Conservation (phyloP, 108 stramenopile genomes). For the Fragilaria crotonensis region DNA sequence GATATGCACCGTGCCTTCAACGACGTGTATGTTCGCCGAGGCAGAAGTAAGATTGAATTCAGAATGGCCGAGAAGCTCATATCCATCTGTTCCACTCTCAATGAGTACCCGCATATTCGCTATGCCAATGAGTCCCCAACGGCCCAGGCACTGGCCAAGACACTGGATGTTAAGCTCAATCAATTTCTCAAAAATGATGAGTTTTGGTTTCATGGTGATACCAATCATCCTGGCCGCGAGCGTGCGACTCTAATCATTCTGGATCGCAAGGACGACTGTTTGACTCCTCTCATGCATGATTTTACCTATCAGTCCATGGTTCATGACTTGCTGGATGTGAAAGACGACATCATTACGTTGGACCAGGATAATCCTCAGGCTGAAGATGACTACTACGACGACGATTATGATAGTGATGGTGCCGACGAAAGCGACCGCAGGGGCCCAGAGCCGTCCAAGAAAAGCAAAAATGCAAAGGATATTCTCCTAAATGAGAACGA, state of each 20-base stretch:
- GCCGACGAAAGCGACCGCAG: conserved; percentile 18
- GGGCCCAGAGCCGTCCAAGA: background rate
- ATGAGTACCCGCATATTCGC: conserved; percentile 96
- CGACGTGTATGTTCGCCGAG: conserved; percentile 25
- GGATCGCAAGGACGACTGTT: conserved; percentile 88
- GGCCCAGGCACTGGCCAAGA: conserved; percentile 59
- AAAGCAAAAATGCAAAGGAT: conserved; percentile 48
- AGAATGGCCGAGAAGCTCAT: conserved; percentile 78
- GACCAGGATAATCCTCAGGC: conserved; percentile 15
- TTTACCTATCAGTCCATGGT: conserved; percentile 98
- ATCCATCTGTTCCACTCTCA: conserved; percentile 92
- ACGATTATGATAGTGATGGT: conserved; percentile 27
- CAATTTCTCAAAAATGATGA: conserved; percentile 66
- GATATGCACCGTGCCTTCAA: conserved; percentile 64
- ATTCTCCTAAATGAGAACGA: conserved; percentile 92
- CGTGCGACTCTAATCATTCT: conserved; percentile 86
- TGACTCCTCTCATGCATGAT: conserved; percentile 96
- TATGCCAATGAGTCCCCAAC: conserved; percentile 54
- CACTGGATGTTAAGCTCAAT: conserved; percentile 83
- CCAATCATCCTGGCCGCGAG: conserved; percentile 56
- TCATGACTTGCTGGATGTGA: conserved; percentile 82
- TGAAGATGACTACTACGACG: conserved; percentile 40
- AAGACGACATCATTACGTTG: conserved; percentile 82
- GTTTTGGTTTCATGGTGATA: conserved; percentile 83
- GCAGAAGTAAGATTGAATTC: conserved; percentile 23